Evolutionary conservation across 2,329 filamentous ascomycete species (phyloP).

Genomic region (Fusarium nisikadoi): DNA sequence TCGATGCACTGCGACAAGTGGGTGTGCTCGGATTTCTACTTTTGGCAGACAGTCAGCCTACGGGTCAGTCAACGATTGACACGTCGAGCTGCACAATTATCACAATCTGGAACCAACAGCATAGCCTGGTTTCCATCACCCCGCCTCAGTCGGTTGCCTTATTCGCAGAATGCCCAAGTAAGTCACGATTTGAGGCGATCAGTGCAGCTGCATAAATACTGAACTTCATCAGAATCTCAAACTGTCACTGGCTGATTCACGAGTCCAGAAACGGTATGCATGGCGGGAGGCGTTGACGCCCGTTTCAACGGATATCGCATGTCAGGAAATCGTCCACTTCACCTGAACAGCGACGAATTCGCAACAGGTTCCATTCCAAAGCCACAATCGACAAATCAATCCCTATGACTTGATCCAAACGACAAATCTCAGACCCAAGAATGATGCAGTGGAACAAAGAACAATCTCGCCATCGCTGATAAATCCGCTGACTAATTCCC

Average conservation of each 20-base stretch:
- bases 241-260: accelerated
- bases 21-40: not conserved
- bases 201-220: accelerated
- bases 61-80: not conserved
- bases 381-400: not conserved
- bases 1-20: not conserved
- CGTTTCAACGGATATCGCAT: not conserved
- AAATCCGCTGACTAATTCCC: conserved; percentile 13
- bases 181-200: accelerated
- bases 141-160: conserved; percentile 8
- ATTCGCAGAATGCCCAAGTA: accelerated
- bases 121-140: conserved; percentile 2
- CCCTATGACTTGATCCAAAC: not conserved
- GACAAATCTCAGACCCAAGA: accelerated
- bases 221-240: too few relatives aligned
- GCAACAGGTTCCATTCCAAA: not conserved
- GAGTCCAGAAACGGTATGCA: conserved; percentile 7
- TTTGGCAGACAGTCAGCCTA: not conserved
- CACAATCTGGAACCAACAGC: conserved; percentile 3
- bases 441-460: not conserved
- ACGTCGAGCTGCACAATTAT: conserved; percentile 8
- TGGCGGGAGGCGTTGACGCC: not conserved
- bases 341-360: not conserved
- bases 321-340: not conserved
- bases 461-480: conserved; percentile 6